Percentiles rank a stretch among this genome's conserved stretches.
Conservation (phyloP, 2,329 filamentous ascomycete genomes). For the Colletotrichum cordylinicola region DNA sequence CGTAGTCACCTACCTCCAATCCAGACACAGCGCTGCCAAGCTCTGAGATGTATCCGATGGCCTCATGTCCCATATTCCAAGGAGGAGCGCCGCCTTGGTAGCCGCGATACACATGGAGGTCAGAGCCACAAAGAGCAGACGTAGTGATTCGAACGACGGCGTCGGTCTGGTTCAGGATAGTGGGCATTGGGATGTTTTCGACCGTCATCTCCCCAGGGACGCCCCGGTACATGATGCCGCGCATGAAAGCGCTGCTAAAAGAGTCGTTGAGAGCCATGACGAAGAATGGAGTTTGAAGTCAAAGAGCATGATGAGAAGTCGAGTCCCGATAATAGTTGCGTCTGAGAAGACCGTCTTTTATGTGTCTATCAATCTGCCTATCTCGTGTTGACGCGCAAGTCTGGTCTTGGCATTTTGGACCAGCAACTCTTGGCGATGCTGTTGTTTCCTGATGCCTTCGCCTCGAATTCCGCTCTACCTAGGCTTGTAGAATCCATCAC, state of each 20-base stretch:
- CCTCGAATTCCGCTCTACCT: background rate
- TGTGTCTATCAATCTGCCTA: background rate
- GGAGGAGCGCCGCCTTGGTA: slow-evolving; percentile 1
- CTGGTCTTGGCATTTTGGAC: background rate
- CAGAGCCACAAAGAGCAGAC: slow-evolving; percentile 37
- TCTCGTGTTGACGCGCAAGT: background rate
- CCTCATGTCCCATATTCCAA: slow-evolving; percentile 41
- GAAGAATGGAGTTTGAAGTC: background rate
- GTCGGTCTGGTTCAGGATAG: slow-evolving; percentile 29
- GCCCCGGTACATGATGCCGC: slow-evolving; percentile 27
- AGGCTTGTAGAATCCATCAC: background rate
- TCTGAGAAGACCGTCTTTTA: background rate
- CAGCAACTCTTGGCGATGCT: background rate
- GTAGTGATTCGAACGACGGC: slow-evolving; percentile 37
- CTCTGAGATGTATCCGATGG: slow-evolving; percentile 38
- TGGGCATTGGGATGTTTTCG: slow-evolving; percentile 19
- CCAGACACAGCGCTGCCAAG: slow-evolving; percentile 38
- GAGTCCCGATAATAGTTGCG: fast-evolving
- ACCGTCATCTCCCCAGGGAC: slow-evolving; percentile 11
- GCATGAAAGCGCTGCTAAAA: background rate
- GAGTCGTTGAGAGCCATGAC: background rate
- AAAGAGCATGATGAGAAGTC: fast-evolving
- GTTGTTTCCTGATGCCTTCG: background rate
- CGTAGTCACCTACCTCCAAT: slow-evolving; percentile 40
- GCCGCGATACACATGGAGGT: slow-evolving; percentile 38